Base-by-base conservation (phyloP, 2,329 filamentous ascomycete genomes). In the Aspergillus sp. region DNA sequence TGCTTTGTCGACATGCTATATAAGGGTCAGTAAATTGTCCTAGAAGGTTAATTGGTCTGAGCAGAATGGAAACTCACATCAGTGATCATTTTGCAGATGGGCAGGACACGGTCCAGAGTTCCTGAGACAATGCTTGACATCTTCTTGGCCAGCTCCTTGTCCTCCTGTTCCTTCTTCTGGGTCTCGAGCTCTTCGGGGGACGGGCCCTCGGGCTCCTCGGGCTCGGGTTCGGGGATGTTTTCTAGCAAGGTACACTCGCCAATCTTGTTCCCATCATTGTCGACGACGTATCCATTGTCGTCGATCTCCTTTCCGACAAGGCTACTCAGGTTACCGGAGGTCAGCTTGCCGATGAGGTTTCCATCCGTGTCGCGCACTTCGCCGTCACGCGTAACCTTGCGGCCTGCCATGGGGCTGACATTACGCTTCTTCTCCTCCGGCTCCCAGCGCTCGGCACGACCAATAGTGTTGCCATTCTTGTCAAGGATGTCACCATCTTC, bases 21-120 rank as follows among this genome's bases (percentile, higher is more conserved):
- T 15, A 22, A 20, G 18, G 34, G n/a, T 53, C 9, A 44, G 26
- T 62, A 60, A 62, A 53, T 61, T 48, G 59, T 50, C 53, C 34
- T 48, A 20, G 48, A n/a, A n/a, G 53, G 15, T 36, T 50, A 22
- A 48, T 17, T 18, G 53, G n/a, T 36, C 56, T 22, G 24, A 15
- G 5, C 24, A 38, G 8, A 8, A 18, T 12, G 3, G 17, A 30
- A 20, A 72, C 82, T 74, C 82, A 89, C 87, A 62, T 92, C 88
- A 4, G 85, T 89, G 74, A 96, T 96, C 79, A 91, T 84, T 77
- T 90, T 91, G 81, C 90, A 89, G 69, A 96, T 86, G 9, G 92
- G 92, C 64, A 89, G 87, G 70, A 96, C 85, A 72, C 88, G 89
- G 68, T 96, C 91, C 6, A 96, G 82, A 13, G 90, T 90, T 72